Percentiles rank a stretch among this genome's conserved stretches.
Conservation (phyloP, 2,329 filamentous ascomycete genomes). For the Monosporascus sp. region DNA sequence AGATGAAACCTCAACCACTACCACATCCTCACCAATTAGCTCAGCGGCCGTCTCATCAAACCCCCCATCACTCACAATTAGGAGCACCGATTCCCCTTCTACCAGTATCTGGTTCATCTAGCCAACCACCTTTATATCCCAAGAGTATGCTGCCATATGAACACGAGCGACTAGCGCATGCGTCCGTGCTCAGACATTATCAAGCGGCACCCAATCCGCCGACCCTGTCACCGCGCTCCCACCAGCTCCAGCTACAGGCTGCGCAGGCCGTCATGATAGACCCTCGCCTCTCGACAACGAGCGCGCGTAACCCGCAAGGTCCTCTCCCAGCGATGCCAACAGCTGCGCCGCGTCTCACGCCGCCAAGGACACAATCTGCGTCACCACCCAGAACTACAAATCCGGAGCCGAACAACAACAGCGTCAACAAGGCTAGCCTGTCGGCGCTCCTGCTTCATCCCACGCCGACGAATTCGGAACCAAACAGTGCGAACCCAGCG, state of each 20-base stretch:
- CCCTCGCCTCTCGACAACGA: constrained; percentile 27
- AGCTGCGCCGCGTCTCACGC: constrained; percentile 29
- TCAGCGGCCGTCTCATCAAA: constrained; percentile 12
- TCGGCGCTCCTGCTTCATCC: constrained; percentile 48
- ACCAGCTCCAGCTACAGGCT: constrained; percentile 39
- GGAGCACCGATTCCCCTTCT: constrained; percentile 11
- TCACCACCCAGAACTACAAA: constrained; percentile 42
- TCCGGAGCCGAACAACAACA: constrained; percentile 22
- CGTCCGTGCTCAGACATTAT: constrained; percentile 12
- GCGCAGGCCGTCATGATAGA: constrained; percentile 37
- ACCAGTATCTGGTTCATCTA: constrained; percentile 9
- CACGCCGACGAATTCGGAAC: constrained; percentile 40
- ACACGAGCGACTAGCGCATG: constrained; percentile 20
- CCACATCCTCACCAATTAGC: constrained; percentile 11
- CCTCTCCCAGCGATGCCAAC: constrained; percentile 37
- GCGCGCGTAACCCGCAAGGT: constrained; percentile 35
- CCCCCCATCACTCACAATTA: constrained; percentile 14
- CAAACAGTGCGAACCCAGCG: constrained; percentile 38
- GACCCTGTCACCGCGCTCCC: constrained; percentile 35
- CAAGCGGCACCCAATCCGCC: constrained; percentile 25
- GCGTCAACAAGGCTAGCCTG: constrained; percentile 39
- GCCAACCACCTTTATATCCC: constrained; percentile 17
- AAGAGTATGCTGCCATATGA: constrained; percentile 16
- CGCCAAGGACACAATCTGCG: constrained; percentile 43
- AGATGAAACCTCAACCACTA: constrained; percentile 20